These are phyloP conservation scores for Boehmeria nivea DNA, from an alignment of 306 rosid genomes.

Conservation along the genomic window DNA sequence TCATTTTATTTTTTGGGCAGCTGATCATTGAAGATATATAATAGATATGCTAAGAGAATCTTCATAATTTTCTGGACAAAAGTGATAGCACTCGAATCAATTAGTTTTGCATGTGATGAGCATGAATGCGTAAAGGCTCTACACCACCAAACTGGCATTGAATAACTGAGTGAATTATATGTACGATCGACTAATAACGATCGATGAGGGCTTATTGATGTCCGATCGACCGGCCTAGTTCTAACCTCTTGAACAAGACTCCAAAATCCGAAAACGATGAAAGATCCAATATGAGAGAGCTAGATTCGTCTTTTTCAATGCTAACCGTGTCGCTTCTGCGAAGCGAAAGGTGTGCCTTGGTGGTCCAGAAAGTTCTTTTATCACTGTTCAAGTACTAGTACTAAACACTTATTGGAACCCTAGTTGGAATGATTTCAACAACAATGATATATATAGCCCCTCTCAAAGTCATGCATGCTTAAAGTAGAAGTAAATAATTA, in stretches of 20 bases:
- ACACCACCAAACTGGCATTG: not conserved
- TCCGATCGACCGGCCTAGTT: constrained; percentile 4
- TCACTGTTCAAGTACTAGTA: not conserved
- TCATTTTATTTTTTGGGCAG: too few species aligned
- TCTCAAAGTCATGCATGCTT: too few species aligned
- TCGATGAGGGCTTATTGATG: not conserved
- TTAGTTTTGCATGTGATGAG: not conserved
- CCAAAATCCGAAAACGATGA: constrained; percentile 13
- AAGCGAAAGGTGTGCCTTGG: not conserved
- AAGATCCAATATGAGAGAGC: not conserved
- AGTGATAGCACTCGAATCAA: not conserved
- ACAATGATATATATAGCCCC: not conserved
- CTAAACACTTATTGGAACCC: not conserved
- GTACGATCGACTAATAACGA: not conserved
- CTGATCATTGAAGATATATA: too few species aligned
- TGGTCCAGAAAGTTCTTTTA: not conserved
- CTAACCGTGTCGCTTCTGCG: not conserved
- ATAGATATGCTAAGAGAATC: too few species aligned
- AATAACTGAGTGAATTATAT: not conserved
- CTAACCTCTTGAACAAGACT: constrained; percentile 13
- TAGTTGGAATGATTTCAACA: not conserved
- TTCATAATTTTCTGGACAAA: not conserved
- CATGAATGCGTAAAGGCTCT: not conserved
- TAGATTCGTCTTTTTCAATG: constrained; percentile 6
- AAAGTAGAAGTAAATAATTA: too few species aligned